Base-by-base conservation (phyloP, 2,329 filamentous ascomycete species). In the Colletotrichum tropicale region DNA sequence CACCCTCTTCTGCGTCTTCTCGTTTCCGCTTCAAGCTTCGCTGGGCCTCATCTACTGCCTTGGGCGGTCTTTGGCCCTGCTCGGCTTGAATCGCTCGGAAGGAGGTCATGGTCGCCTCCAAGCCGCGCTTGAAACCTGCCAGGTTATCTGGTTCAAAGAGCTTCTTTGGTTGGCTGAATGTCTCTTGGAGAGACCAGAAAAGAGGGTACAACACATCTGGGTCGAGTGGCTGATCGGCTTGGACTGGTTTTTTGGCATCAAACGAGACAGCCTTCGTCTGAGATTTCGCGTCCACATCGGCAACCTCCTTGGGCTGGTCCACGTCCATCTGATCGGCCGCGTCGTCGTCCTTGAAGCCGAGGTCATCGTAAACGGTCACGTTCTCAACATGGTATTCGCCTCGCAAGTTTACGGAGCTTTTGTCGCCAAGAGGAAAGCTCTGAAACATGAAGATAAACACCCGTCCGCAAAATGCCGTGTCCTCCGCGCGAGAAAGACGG, bases 361-460 rank as follows among this genome's bases (percentile, higher is more conserved):
- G 85, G 38, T 93, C 89, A 81, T 98, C 95, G 81, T 93, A 99
- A 0, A 91, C 92, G 2, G 98, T 99, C 71, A 96, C 91, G 87
- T 99, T 99, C 81, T 98, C 97, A 30, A 94, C 92, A 81, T 99
- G 97, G 79, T 97, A 99, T 86, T 98, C 96, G 79, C 97, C 97
- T 67, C 97, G 92, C 52, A 98, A 89, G 81, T 99, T 99, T 66
- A 99, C 97, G 1, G 97, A 98, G 83, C 97, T 98, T 83, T 96
- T 97, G 85, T 99, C 98, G 36, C 96, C 96, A 0, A 99, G 89
- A 2, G 97, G 97, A 81, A 99, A 98, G 83, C 96, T 98, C 84
- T 99, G 97, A 84, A 98, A 99, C 82, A 99, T 92, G 84, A 98
- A 99, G 78, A 99, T 98, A 84, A 98, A 98, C 30, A 99, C 97